A percentile compares a stretch with the other conserved stretches of the same genome.
Evolutionary conservation across 192 early-diverging fungal genomes (phyloP).

Genomic region (Nowakowskiella sp.): DNA sequence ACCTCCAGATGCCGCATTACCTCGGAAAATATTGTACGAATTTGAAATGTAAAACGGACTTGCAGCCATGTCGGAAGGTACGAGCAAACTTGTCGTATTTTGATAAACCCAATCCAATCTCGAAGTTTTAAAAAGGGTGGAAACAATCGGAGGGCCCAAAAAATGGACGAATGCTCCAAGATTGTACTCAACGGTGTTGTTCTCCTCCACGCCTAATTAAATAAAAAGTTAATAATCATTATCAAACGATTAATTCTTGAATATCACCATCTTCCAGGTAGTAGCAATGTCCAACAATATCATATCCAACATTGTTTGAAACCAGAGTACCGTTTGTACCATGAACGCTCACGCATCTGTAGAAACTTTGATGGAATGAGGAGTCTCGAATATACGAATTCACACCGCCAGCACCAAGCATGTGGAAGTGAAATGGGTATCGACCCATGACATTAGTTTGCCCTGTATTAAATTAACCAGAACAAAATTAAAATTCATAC

Average conservation of each 20-base stretch:
- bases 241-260: too few species aligned
- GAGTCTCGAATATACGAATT: slow-evolving; percentile 11
- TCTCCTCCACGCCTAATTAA: slow-evolving; percentile 19
- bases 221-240: too few species aligned
- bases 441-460: slow-evolving; percentile 29
- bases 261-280: slow-evolving; percentile 22
- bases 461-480: neutral
- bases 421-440: slow-evolving; percentile 23
- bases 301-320: slow-evolving; percentile 13
- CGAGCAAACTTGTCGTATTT: slow-evolving; percentile 14
- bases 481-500: too few species aligned
- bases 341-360: slow-evolving; percentile 17
- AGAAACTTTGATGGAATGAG: slow-evolving; percentile 15
- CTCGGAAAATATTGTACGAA: slow-evolving; percentile 17
- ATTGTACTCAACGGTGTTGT: slow-evolving; percentile 15
- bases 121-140: slow-evolving; percentile 6
- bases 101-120: neutral
- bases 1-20: slow-evolving; percentile 23
- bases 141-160: slow-evolving; percentile 5
- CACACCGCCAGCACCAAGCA: slow-evolving; percentile 10
- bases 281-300: slow-evolving; percentile 27
- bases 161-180: slow-evolving; percentile 18
- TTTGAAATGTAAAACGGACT: slow-evolving; percentile 17
- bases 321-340: slow-evolving; percentile 12
- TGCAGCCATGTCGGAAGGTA: slow-evolving; percentile 19